These are phyloP conservation scores for Tulasnella sp. DNA, from an alignment of 768 basidiomycete species.

Conservation along the genomic window DNA sequence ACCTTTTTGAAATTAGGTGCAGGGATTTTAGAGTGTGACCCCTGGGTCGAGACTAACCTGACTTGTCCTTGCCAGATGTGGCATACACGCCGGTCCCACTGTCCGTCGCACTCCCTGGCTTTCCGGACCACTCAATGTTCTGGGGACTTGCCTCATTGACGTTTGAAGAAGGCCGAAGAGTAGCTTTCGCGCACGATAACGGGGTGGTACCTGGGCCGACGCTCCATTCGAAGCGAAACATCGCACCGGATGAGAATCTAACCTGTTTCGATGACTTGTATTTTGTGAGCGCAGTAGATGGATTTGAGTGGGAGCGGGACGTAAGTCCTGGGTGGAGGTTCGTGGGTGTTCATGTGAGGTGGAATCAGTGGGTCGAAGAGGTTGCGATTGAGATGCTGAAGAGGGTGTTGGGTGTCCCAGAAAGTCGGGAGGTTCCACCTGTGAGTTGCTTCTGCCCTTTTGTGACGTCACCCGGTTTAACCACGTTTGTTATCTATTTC, in stretches of 20 bases:
- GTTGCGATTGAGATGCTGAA: constrained; percentile 30
- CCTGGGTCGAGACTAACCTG: too few relatives aligned
- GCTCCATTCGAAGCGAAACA: not conserved
- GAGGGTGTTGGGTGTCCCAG: constrained; percentile 20
- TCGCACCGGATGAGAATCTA: constrained; percentile 31
- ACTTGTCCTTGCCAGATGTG: not conserved
- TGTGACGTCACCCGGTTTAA: not conserved
- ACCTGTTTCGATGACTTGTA: constrained; percentile 31
- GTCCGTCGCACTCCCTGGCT: not conserved
- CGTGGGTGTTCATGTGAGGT: constrained; percentile 30
- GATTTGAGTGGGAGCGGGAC: constrained; percentile 31
- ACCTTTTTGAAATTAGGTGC: constrained; percentile 7
- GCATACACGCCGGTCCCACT: constrained; percentile 9
- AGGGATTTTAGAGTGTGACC: too few relatives aligned
- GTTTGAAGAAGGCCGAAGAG: constrained; percentile 26
- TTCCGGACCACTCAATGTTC: constrained; percentile 27
- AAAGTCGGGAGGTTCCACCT: constrained; percentile 22
- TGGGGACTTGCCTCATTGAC: constrained; percentile 31
- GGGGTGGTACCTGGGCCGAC: not conserved
- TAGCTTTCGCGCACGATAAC: constrained; percentile 13
- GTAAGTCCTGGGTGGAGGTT: constrained; percentile 30
- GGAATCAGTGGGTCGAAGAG: constrained; percentile 24
- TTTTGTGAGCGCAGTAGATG: constrained; percentile 23
- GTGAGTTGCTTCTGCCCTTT: constrained; percentile 14
- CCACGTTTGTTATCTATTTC: not conserved